Conservation (phyloP, 148 eudicot species). For the Hydrangea macrophylla region DNA sequence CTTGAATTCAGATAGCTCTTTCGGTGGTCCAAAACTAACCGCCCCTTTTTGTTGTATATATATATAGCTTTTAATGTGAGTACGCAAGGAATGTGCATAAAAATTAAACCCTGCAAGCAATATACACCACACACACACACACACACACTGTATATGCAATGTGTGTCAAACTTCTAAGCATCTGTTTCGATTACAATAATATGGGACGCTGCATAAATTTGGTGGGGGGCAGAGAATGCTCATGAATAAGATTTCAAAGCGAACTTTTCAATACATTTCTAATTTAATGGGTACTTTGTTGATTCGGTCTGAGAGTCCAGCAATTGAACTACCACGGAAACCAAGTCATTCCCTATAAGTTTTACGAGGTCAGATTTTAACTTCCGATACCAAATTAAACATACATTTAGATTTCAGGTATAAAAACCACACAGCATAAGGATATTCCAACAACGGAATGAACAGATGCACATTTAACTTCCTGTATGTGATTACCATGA, state of each 20-base stretch:
- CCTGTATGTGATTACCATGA: too few species aligned
- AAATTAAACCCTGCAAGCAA: neutral
- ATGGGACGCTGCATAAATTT: neutral
- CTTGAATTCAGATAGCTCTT: neutral
- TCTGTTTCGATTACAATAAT: neutral
- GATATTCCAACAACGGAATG: too few species aligned
- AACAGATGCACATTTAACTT: too few species aligned
- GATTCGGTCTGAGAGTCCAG: neutral
- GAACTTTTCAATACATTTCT: neutral
- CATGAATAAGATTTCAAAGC: neutral
- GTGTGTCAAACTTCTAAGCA: neutral
- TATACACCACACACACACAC: too few species aligned
- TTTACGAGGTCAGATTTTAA: too few species aligned
- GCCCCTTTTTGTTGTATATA: slow-evolving; percentile 10
- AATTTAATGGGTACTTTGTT: neutral
- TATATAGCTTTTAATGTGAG: slow-evolving; percentile 17
- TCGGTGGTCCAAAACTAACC: slow-evolving; percentile 4
- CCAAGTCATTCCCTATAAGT: too few species aligned
- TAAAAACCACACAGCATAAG: too few species aligned
- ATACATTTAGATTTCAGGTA: too few species aligned
- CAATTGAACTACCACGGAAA: neutral
- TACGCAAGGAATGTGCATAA: neutral
- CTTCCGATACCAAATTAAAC: too few species aligned
- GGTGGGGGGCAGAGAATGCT: neutral
- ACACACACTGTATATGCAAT: slow-evolving; percentile 1